These are phyloP conservation scores for Cudoniella acicularis DNA, from an alignment of 495 filamentous ascomycete genomes.

Conservation along the genomic window DNA sequence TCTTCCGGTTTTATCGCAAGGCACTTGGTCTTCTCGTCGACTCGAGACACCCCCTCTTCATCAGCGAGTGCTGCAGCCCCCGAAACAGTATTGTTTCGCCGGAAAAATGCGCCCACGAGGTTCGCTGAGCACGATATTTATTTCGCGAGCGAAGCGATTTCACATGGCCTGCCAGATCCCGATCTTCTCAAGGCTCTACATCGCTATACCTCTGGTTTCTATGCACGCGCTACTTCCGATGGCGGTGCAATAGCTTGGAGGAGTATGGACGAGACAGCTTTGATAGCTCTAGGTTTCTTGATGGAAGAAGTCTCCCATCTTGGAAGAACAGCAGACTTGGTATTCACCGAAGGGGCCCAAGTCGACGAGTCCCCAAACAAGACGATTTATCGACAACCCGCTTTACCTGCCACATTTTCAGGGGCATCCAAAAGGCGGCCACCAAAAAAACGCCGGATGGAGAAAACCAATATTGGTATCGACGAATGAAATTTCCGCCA, in stretches of 20 bases:
- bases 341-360: constrained; percentile 59
- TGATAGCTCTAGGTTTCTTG: constrained; percentile 77
- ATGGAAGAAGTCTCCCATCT: constrained; percentile 72
- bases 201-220: constrained; percentile 69
- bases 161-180: constrained; percentile 57
- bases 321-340: constrained; percentile 69
- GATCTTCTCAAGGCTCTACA: constrained; percentile 77
- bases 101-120: constrained; percentile 54
- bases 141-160: constrained; percentile 45
- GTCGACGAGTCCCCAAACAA: background rate
- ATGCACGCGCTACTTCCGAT: constrained; percentile 35
- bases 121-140: constrained; percentile 73
- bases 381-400: background rate
- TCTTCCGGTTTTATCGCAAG: constrained; percentile 38
- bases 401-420: background rate
- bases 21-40: constrained; percentile 34
- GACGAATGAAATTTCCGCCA: background rate
- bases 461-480: background rate
- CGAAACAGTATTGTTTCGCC: constrained; percentile 72
- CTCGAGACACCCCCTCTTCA: constrained; percentile 50
- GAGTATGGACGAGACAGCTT: constrained; percentile 80
- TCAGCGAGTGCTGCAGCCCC: constrained; percentile 54
- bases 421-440: background rate
- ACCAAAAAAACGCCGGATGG: constrained; percentile 1
- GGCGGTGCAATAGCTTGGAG: constrained; percentile 34